Conservation (phyloP, 805 yeast species). For the Sugiyamaella lignohabitans region DNA sequence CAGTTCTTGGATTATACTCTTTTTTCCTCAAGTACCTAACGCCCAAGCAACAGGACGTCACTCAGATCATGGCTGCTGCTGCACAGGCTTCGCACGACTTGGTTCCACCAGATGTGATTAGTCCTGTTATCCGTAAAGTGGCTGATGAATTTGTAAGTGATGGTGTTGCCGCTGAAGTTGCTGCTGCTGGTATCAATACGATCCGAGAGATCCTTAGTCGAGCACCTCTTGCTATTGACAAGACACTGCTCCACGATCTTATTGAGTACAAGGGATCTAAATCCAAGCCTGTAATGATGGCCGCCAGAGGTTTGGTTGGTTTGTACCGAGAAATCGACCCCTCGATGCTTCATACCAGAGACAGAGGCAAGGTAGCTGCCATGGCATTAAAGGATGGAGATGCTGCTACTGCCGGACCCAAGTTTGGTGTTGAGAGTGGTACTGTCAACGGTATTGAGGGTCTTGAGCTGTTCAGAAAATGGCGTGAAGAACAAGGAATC, state of each 20-base stretch:
- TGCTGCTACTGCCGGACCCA: slow-evolving; percentile 37
- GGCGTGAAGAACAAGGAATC: slow-evolving; percentile 60
- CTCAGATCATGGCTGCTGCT: slow-evolving; percentile 92
- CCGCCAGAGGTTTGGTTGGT: slow-evolving; percentile 81
- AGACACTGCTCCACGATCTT: slow-evolving; percentile 80
- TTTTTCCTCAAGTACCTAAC: slow-evolving; percentile 83
- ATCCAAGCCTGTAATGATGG: slow-evolving; percentile 88
- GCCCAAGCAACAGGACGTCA: slow-evolving; percentile 90
- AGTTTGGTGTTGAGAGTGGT: slow-evolving; percentile 66
- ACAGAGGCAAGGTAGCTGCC: slow-evolving; percentile 88
- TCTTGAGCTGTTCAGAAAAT: slow-evolving; percentile 78
- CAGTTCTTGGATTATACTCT: slow-evolving; percentile 83
- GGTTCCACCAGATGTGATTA: slow-evolving; percentile 90
- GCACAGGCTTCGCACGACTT: slow-evolving; percentile 97
- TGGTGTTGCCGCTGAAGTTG: slow-evolving; percentile 97
- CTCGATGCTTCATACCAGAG: slow-evolving; percentile 83
- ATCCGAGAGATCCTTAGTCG: slow-evolving; percentile 88
- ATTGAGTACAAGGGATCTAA: slow-evolving; percentile 88
- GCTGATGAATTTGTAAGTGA: slow-evolving; percentile 98
- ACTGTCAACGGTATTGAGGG: slow-evolving; percentile 78
- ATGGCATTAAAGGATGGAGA: slow-evolving; percentile 65
- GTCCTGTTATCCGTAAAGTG: slow-evolving; percentile 75
- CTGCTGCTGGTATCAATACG: slow-evolving; percentile 95
- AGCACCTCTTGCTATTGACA: slow-evolving; percentile 91
- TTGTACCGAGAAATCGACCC: slow-evolving; percentile 94